Evolutionary conservation across 2,329 filamentous ascomycete genomes (phyloP).

Genomic region (Cladophialophora yegresii): DNA sequence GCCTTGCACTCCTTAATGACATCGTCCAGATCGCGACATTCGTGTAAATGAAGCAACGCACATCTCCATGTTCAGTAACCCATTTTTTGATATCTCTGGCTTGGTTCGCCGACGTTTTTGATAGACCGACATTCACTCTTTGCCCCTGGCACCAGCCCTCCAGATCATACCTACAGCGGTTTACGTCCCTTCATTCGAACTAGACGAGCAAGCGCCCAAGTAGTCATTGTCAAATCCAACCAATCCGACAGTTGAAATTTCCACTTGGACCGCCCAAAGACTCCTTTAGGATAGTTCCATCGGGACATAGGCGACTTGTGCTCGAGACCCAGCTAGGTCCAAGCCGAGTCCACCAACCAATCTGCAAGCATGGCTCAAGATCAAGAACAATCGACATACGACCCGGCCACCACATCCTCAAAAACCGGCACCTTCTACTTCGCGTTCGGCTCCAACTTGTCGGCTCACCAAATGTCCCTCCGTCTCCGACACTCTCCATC

Average conservation of each 20-base stretch:
- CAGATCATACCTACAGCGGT: background rate
- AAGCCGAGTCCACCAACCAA: background rate
- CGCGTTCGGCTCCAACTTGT: constrained; percentile 50
- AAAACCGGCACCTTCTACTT: constrained; percentile 44
- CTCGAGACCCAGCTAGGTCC: background rate
- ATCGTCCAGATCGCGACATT: background rate
- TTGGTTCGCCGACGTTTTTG: background rate
- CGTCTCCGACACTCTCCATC: constrained; percentile 43
- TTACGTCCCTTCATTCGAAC: background rate
- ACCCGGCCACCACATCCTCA: constrained; percentile 21
- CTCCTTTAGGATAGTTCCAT: background rate
- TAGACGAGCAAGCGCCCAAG: background rate
- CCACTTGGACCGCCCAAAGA: background rate
- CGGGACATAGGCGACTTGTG: background rate
- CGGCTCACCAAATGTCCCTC: constrained; percentile 45
- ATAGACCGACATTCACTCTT: background rate
- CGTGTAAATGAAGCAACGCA: constrained; percentile 1
- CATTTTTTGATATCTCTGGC: background rate
- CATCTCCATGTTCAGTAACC: constrained; percentile 5
- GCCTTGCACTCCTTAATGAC: background rate
- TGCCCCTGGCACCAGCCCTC: background rate
- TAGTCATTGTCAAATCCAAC: background rate
- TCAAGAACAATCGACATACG: constrained; percentile 12
- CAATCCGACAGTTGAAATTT: background rate
- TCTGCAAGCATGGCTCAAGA: constrained; percentile 10